Evolutionary conservation across 2,329 filamentous ascomycete genomes (phyloP).

Genomic region (Cytospora paraplurivora): DNA sequence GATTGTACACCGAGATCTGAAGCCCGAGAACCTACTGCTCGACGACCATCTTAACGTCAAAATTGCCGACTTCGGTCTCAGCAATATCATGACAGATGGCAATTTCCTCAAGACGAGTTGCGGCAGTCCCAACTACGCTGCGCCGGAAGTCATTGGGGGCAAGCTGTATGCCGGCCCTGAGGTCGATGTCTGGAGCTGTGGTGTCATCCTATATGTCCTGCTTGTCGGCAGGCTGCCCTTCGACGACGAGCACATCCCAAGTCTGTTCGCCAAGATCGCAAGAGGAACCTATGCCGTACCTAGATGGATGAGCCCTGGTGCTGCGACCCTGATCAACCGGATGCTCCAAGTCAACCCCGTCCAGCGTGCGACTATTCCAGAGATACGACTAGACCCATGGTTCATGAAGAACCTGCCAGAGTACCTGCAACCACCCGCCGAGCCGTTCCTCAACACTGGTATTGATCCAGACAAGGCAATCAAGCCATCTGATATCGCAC

Average conservation of each 20-base stretch:
- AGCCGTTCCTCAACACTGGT: conserved; percentile 93
- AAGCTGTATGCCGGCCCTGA: conserved; percentile 97
- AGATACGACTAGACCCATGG: conserved; percentile 93
- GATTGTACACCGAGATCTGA: conserved; percentile 96
- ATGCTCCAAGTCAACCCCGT: conserved; percentile 97
- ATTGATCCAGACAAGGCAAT: conserved; percentile 92
- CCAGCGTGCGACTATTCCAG: conserved; percentile 88
- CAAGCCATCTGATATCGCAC: conserved; percentile 77
- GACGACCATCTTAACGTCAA: conserved; percentile 98
- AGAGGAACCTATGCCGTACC: conserved; percentile 92
- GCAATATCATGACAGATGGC: conserved; percentile 99
- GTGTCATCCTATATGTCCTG: conserved; percentile 85
- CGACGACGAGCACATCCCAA: conserved; percentile 97
- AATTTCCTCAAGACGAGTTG: conserved; percentile 99
- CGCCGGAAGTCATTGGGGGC: conserved; percentile 95
- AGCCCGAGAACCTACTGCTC: conserved; percentile 93
- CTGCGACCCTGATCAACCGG: conserved; percentile 78
- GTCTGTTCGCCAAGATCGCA: conserved; percentile 96
- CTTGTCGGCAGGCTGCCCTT: conserved; percentile 85
- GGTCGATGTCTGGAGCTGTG: conserved; percentile 97
- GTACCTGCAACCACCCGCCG: conserved; percentile 83
- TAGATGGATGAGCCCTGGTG: conserved; percentile 84
- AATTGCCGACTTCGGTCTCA: conserved; percentile 97
- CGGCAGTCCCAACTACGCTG: conserved; percentile 96
- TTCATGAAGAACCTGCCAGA: conserved; percentile 83